Evolutionary conservation across 345 rosid species (phyloP), one percentile per base, ranked within the genome.

Genomic region (Psidium friedrichsthalianum): DNA sequence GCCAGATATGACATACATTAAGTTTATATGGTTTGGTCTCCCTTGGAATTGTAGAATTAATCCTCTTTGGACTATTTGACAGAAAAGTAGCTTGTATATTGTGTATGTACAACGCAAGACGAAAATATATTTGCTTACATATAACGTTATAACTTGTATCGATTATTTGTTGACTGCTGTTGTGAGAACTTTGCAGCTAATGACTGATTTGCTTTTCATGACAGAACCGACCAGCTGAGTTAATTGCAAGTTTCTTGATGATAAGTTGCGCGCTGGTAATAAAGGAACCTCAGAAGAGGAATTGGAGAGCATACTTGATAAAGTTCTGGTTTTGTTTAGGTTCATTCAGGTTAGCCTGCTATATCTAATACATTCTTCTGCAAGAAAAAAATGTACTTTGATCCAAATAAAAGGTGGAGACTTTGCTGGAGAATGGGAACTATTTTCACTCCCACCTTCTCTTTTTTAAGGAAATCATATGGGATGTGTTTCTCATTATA

Each of bases 281-380:
- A 97, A 97, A 93, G 99, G 98, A 89, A 96, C 98, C 85, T 96
- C 99, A 29, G 99, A 97, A 93, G 99, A 97, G 94, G 99, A 97
- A 90, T 91, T 96, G 93, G 99, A 97, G 99, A 93, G 94, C 64
- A 96, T 92, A 64, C 99, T 97, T 86, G 99, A 97, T 87, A 96
- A 94, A 94, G 99, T 96, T 83, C 92, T 97, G 91, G 99, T 97
- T 84, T 91, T 97, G 81, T 97, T 96, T 92, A 93, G 99, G 93
- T 97, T 97, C 89, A 96, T 97, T 85, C 99, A 97, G 98, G 99
- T 95, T 91, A 86, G 13, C 82, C 56, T 32, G 16, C 80, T 52
- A 8, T 29, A 22, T 22, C 36, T 86, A 69, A 69, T 69, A 18
- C 47, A 5, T 14, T 55, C 40, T 85, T 78, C 57, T 1, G 47